Evolutionary conservation across 352 stramenopile species (phyloP).

Genomic region (Thraustochytrium striatum): DNA sequence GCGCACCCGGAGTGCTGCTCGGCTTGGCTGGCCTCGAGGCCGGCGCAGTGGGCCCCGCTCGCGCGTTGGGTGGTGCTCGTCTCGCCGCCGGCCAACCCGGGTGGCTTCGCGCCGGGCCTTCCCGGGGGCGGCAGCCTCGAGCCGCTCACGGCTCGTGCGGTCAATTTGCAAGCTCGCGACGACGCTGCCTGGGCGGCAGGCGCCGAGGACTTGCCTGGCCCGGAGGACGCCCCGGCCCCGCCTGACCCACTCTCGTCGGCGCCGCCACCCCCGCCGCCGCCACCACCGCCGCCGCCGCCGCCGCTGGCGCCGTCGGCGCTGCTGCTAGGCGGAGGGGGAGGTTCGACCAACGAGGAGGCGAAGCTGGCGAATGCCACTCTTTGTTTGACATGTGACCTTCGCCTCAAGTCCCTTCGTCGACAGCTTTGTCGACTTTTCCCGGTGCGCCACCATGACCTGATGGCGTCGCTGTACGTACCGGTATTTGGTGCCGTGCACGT

Average conservation of each 20-base stretch:
- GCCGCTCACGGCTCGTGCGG: neutral
- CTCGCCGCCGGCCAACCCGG: neutral
- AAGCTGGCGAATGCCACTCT: neutral
- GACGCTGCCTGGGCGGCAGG: neutral
- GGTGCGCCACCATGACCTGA: no score
- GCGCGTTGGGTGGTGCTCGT: neutral
- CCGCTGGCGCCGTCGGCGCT: neutral
- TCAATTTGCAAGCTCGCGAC: no score
- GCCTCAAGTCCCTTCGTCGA: no score
- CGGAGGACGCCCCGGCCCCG: neutral
- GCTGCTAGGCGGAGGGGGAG: no score
- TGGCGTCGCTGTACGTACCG: no score
- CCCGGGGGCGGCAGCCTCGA: neutral
- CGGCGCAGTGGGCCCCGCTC: neutral
- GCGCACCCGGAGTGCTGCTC: neutral
- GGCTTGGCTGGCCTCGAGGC: neutral
- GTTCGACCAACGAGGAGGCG: neutral
- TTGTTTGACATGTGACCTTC: no score
- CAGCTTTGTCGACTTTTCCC: no score
- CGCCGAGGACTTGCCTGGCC: neutral
- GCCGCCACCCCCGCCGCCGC: neutral
- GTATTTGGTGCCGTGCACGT: no score
- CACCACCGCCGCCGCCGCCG: neutral
- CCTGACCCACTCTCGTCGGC: neutral
- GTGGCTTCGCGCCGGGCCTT: constrained; percentile 17